Percentiles rank a stretch among this genome's conserved stretches.
phyloP scores from a whole-genome alignment of 257 asterid species.

The Verbena officinalis region DNA sequence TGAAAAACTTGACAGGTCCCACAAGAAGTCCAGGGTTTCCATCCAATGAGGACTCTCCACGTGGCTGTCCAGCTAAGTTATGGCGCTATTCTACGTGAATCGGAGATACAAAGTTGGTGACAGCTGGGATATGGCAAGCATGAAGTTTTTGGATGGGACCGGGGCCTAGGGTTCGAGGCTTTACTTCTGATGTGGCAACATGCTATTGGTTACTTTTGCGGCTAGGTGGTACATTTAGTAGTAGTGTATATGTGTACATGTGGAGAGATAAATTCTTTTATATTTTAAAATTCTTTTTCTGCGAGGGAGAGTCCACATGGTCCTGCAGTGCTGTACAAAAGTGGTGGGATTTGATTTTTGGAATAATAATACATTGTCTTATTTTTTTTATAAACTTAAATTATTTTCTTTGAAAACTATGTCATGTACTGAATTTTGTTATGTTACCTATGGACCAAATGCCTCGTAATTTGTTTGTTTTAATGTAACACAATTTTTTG shows the following conservation, averaged over 20 bases:
- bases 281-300: background rate
- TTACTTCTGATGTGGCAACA: constrained; percentile 32
- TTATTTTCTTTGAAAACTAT: background rate
- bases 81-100: background rate
- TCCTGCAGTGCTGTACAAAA: constrained; percentile 22
- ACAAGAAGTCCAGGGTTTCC: constrained; percentile 43
- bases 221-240: constrained; percentile 19
- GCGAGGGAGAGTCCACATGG: constrained; percentile 16
- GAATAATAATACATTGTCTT: no score
- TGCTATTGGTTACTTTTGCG: constrained; percentile 17
- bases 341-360: background rate
- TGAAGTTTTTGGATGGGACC: constrained; percentile 9
- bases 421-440: background rate
- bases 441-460: no score
- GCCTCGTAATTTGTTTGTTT: no score
- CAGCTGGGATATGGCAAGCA: constrained; percentile 51
- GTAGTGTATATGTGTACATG: constrained; percentile 26
- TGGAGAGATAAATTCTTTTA: constrained; percentile 22
- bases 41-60: constrained; percentile 34
- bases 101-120: constrained; percentile 32
- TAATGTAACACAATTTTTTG: no score
- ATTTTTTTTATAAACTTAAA: no score
- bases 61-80: constrained; percentile 37
- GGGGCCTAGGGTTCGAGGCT: background rate
- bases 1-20: constrained; percentile 54